A percentile compares a stretch with the other conserved stretches of the same genome.
These are phyloP conservation scores for Nicotiana otophora DNA, from an alignment of 257 asterid genomes.

Conservation along the genomic window DNA sequence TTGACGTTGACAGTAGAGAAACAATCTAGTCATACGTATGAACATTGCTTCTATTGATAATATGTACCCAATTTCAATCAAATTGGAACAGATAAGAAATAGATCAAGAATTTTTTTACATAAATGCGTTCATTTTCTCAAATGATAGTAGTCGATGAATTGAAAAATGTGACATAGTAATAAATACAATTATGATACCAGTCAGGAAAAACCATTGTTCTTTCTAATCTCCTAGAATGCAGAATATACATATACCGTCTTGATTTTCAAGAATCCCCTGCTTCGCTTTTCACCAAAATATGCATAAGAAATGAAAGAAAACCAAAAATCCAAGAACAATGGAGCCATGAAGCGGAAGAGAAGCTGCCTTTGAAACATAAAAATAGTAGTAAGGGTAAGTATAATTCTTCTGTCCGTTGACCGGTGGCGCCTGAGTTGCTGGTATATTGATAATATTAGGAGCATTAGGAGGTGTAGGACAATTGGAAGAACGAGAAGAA, in stretches of 20 bases:
- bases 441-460: conserved; percentile 15
- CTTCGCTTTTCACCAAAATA: background rate
- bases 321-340: conserved; percentile 23
- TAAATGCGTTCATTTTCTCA: background rate
- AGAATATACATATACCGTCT: background rate
- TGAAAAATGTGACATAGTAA: background rate
- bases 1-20: background rate
- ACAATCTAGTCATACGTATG: background rate
- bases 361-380: conserved; percentile 46
- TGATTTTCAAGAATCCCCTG: background rate
- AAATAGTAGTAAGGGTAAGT: conserved; percentile 58
- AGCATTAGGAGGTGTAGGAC: conserved; percentile 1
- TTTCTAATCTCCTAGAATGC: background rate
- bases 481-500: background rate
- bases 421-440: conserved; percentile 37
- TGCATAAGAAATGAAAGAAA: conserved; percentile 18
- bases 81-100: background rate
- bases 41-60: background rate
- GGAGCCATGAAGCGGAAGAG: conserved; percentile 20
- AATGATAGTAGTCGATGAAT: background rate
- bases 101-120: background rate
- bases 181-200: background rate
- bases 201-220: background rate
- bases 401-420: conserved; percentile 37
- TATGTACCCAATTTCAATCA: background rate